phyloP scores from a whole-genome alignment of 2,329 filamentous ascomycete genomes.

The Colletotrichum scovillei region DNA sequence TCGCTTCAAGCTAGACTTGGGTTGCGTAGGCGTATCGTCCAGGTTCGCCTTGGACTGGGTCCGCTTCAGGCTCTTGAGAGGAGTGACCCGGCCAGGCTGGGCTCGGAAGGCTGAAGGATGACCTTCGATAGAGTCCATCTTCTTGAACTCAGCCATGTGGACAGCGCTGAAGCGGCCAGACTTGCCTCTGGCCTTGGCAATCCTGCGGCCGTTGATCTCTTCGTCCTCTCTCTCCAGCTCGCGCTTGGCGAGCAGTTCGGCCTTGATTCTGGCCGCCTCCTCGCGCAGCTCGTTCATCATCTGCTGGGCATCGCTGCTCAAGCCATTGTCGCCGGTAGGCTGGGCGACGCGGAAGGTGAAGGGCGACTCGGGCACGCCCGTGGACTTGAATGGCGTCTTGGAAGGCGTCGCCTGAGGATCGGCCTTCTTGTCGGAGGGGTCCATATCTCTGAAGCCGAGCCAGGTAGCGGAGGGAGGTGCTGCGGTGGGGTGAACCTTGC shows the following conservation, averaged over 20 bases:
- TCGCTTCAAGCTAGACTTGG: conserved; percentile 48
- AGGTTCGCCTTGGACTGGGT: conserved; percentile 59
- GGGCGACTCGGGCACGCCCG: conserved; percentile 62
- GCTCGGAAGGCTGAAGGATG: conserved; percentile 84
- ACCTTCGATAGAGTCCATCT: conserved; percentile 95
- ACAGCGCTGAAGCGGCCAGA: conserved; percentile 83
- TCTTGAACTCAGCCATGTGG: conserved; percentile 91
- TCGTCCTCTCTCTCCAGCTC: conserved; percentile 64
- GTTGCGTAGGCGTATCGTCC: conserved; percentile 48
- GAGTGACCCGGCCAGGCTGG: conserved; percentile 64
- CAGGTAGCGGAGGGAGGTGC: conserved; percentile 83
- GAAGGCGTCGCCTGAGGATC: conserved; percentile 71
- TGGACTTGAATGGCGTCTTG: conserved; percentile 72
- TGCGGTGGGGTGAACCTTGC: conserved; percentile 81
- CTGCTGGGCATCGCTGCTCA: conserved; percentile 71
- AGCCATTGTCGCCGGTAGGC: conserved; percentile 58
- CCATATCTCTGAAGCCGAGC: conserved; percentile 84
- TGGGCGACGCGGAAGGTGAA: conserved; percentile 75
- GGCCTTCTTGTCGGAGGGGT: conserved; percentile 58
- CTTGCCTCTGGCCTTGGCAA: conserved; percentile 84
- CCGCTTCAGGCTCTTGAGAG: conserved; percentile 53
- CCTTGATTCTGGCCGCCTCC: conserved; percentile 40
- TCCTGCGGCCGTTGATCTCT: conserved; percentile 67
- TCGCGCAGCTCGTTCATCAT: conserved; percentile 77
- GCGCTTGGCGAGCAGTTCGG: conserved; percentile 56